Percentiles rank a stretch among this genome's conserved stretches.
Conservation (phyloP, 352 stramenopile species). For the Pythium aristosporum region DNA sequence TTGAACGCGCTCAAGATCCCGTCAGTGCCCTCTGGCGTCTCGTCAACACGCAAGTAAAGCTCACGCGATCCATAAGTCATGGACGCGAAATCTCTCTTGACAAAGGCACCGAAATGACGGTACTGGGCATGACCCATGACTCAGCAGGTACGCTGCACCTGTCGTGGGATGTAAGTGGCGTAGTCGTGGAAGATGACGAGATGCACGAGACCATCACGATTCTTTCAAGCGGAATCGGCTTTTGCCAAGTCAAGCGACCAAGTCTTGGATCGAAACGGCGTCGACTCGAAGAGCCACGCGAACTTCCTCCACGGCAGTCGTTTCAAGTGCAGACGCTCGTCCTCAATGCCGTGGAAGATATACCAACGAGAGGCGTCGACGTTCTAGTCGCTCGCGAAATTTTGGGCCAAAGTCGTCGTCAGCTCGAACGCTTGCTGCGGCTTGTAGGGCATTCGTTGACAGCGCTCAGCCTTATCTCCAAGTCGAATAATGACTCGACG, state of each 20-base stretch:
- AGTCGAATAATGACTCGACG: not conserved
- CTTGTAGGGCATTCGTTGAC: not conserved
- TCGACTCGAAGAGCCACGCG: not conserved
- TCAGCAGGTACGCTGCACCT: not conserved
- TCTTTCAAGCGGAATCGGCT: not conserved
- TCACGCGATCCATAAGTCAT: not conserved
- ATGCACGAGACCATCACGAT: not conserved
- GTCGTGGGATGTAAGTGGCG: not conserved
- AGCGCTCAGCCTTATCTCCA: not conserved
- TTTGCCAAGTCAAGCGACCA: not conserved
- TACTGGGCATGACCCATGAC: not conserved
- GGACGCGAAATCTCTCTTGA: not conserved
- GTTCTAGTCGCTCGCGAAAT: not conserved
- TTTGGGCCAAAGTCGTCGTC: not conserved
- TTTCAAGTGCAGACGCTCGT: not conserved
- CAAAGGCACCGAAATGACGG: not conserved
- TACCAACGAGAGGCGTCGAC: not conserved
- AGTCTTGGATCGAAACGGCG: slow-evolving; percentile 4
- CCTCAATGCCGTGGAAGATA: not conserved
- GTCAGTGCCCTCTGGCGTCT: not conserved
- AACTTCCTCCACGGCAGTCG: not conserved
- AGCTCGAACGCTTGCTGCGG: not conserved
- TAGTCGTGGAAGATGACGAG: not conserved
- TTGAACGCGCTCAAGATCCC: slow-evolving; percentile 1
- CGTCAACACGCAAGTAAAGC: not conserved